Evolutionary conservation across 1,139 yeast genomes (phyloP).

Genomic region (Suhomyces bokatorum): DNA sequence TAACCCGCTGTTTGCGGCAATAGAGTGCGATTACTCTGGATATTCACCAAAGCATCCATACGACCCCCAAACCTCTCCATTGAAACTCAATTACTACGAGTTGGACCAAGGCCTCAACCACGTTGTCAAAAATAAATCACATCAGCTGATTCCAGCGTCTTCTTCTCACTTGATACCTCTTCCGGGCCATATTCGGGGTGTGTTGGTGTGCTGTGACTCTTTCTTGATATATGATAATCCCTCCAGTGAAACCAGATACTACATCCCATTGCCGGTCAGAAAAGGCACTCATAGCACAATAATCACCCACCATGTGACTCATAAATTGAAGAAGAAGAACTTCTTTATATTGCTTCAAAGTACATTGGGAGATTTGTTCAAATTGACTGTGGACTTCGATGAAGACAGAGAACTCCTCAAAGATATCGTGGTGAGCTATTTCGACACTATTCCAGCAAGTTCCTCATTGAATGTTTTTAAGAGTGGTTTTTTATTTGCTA

Average conservation of each 20-base stretch:
- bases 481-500: constrained; percentile 75
- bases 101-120: constrained; percentile 85
- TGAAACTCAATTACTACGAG: constrained; percentile 64
- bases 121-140: constrained; percentile 51
- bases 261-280: constrained; percentile 49
- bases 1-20: constrained; percentile 79
- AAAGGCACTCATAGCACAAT: constrained; percentile 27
- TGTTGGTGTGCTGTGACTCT: constrained; percentile 41
- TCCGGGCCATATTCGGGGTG: constrained; percentile 37
- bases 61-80: constrained; percentile 16
- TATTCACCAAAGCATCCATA: constrained; percentile 20
- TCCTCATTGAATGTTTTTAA: constrained; percentile 60
- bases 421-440: constrained; percentile 44
- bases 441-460: constrained; percentile 71
- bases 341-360: constrained; percentile 77
- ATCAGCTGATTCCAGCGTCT: constrained; percentile 31
- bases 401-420: constrained; percentile 46
- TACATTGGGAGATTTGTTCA: constrained; percentile 75
- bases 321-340: constrained; percentile 55
- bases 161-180: constrained; percentile 36
- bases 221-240: constrained; percentile 28
- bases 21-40: constrained; percentile 61
- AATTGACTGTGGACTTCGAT: constrained; percentile 50
- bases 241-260: constrained; percentile 12
- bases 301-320: constrained; percentile 61